A percentile compares a stretch with the other conserved stretches of the same genome.
These are phyloP conservation scores for Sisymbrium altissimum DNA, from an alignment of 345 rosid species.

Conservation along the genomic window DNA sequence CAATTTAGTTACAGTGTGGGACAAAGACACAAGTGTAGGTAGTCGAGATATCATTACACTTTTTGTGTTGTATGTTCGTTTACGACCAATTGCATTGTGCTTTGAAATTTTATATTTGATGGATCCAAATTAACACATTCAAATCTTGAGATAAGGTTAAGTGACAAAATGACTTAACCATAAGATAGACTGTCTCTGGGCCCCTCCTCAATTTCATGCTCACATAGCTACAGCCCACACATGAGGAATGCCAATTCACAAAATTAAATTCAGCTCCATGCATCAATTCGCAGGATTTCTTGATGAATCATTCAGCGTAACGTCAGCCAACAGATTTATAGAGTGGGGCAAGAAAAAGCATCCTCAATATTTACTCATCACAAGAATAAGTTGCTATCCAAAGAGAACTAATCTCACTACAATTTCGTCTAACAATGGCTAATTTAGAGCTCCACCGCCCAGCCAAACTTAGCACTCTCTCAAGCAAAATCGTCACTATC, in stretches of 20 bases:
- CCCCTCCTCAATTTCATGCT: not conserved
- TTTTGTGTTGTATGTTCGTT: not conserved
- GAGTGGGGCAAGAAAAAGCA: not conserved
- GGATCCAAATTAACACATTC: not conserved
- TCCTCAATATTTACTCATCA: slow-evolving; percentile 9
- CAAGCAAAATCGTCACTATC: slow-evolving; percentile 44
- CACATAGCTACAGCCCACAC: not conserved
- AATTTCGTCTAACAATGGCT: not conserved
- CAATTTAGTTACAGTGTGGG: not conserved
- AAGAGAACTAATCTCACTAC: slow-evolving; percentile 14
- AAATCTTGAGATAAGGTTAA: not conserved
- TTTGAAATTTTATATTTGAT: not conserved
- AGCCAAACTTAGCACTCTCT: not conserved
- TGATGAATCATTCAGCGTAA: not conserved
- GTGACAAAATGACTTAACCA: not conserved
- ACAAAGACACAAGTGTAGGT: not conserved
- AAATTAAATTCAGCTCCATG: not conserved
- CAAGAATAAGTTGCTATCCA: slow-evolving; percentile 8
- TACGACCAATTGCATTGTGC: slow-evolving; percentile 4
- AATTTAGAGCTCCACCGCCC: not conserved
- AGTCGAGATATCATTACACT: not conserved
- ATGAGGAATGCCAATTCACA: not conserved
- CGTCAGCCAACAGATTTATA: not conserved
- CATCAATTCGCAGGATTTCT: not conserved
- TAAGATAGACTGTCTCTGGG: not conserved